Evolutionary conservation across 176 grass and related monocot species (phyloP).

Genomic region (Triticum aestivum): DNA sequence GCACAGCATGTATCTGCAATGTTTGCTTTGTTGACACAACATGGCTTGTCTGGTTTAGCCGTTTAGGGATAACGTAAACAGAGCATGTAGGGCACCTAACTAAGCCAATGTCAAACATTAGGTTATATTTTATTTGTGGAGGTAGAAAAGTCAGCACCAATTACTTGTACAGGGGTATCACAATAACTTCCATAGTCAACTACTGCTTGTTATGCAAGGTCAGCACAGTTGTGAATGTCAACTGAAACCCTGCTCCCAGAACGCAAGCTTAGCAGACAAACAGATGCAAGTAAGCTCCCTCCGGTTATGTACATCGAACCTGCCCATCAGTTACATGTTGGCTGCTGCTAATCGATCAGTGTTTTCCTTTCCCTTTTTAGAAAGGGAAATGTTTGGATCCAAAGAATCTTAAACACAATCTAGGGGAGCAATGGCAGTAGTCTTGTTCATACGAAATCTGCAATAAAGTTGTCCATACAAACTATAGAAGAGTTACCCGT

Average conservation of each 20-base stretch:
- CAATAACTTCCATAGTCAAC: neutral
- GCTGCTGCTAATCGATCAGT: neutral
- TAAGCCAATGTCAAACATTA: constrained; percentile 20
- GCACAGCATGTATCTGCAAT: neutral
- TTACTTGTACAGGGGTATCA: neutral
- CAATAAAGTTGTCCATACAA: neutral
- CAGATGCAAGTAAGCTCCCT: neutral
- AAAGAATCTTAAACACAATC: constrained; percentile 25
- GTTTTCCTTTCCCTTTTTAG: neutral
- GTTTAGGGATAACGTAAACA: neutral
- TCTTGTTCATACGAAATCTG: neutral
- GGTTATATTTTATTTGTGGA: neutral
- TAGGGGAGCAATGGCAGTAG: neutral
- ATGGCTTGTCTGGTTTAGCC: constrained; percentile 5
- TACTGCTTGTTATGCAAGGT: neutral
- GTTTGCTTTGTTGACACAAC: neutral
- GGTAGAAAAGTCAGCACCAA: constrained; percentile 2
- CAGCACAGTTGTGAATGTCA: constrained; percentile 8
- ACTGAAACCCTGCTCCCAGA: constrained; percentile 16
- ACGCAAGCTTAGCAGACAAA: neutral
- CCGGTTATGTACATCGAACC: constrained; percentile 10
- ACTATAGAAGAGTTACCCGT: neutral
- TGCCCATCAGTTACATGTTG: neutral
- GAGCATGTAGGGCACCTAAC: neutral
- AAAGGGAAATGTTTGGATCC: neutral